Base-by-base conservation (phyloP, 352 stramenopile genomes). In the Globisporangium solare region DNA sequence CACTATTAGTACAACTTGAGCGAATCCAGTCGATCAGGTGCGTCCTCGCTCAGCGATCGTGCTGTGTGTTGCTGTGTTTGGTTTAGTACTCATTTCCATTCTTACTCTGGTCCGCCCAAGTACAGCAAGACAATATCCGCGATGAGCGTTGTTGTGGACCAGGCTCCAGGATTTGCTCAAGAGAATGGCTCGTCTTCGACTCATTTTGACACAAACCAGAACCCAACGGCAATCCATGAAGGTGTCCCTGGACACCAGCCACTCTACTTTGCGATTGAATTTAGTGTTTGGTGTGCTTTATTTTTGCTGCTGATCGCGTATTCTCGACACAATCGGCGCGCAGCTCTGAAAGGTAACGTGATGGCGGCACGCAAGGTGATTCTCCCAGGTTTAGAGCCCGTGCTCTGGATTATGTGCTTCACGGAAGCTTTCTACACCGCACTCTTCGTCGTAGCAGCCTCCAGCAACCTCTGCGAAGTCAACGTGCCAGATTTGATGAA, bases 351-450 rank as follows among this genome's bases (percentile, higher is more conserved):
- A 35, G 67, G 70, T 17, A 62, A 67, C 52, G 42, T 43, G 6
- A 46, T 20, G 3, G 70, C 70, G 0, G 65, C 67, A 0, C 58
- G 63, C 17, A 74, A 73, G 63, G 51, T 67, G 31, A 56, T 79
- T 13, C 51, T 79, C 11, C 71, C 71, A 13, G 56, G 68, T 7
- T 76, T 76, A 21, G 71, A 79, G 56, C 66, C 68, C 39, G 31
- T 79, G 41, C 58, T 79, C n/a, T 70, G 58, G 58, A 57, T 66
- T 2, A 48, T 76, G 24, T 55, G 47, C 12, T 37, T 49, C n/a
- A 53, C 54, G 7, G 69, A 67, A 18, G 54, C 50, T 17, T 46
- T 61, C 41, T 69, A 67, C 59, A 27, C 62, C 18, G 54, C 51
- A 24, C 42, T 66, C 51, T 61, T 67, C 53, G 31, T 55, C 41